Percentiles rank a stretch among this genome's conserved stretches.
phyloP scores from a whole-genome alignment of 164 flowering plant genomes.

The Houttuynia cordata region DNA sequence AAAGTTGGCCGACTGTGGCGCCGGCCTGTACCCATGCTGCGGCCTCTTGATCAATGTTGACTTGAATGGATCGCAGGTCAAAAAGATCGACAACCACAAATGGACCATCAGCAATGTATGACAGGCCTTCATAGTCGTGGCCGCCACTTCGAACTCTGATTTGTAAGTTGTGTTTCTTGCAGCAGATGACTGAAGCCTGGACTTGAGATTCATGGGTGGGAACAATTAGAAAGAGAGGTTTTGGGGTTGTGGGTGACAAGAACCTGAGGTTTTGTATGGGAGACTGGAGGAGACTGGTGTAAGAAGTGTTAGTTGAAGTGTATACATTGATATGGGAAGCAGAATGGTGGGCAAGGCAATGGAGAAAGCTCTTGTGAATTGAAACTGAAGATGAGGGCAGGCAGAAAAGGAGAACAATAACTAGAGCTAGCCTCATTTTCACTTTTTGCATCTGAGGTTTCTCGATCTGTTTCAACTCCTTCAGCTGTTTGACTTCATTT shows the following conservation, averaged over 20 bases:
- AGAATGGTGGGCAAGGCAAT: not conserved
- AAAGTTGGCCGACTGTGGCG: constrained; percentile 23
- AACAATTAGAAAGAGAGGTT: constrained; percentile 14
- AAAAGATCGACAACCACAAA: constrained; percentile 18
- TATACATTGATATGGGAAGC: not conserved
- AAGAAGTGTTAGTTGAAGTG: not conserved
- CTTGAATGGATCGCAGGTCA: constrained; percentile 8
- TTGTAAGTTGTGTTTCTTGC: constrained; percentile 6
- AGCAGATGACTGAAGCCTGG: constrained; percentile 17
- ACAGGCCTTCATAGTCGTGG: constrained; percentile 26
- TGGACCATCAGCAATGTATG: constrained; percentile 8
- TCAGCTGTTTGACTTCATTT: not conserved
- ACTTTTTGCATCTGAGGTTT: not conserved
- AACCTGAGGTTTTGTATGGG: constrained; percentile 9
- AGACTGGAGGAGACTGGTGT: constrained; percentile 7
- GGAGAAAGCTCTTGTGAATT: not conserved
- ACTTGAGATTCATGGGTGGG: constrained; percentile 12
- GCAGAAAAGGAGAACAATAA: not conserved
- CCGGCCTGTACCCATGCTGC: constrained; percentile 23
- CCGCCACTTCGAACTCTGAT: constrained; percentile 20
- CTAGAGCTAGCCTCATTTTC: not conserved
- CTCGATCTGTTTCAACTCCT: too few species aligned
- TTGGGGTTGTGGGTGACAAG: constrained; percentile 4
- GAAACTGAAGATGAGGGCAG: not conserved
- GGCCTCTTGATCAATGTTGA: constrained; percentile 8